Base-by-base conservation (phyloP, 1,284 basidiomycete genomes). In the Bondarzewia mesenterica region DNA sequence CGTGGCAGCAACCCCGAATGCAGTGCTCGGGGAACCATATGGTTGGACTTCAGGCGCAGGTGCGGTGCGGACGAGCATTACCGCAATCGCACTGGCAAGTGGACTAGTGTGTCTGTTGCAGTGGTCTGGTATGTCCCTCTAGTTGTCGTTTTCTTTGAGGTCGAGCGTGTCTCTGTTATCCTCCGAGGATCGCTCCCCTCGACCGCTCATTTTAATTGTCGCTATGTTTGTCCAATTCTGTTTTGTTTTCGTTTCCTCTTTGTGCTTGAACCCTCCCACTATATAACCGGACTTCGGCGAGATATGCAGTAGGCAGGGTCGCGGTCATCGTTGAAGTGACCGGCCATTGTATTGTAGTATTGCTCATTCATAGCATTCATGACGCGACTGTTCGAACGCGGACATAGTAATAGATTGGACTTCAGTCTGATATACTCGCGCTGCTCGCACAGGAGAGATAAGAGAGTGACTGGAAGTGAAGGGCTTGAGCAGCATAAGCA, bases 21-120 rank as follows among this genome's bases (percentile, higher is more conserved):
- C 67, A 36, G 61, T 61, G n/a, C 63, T 71, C 20, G 69, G 69
- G 16, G 50, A 54, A 39, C 67, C 67, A 7, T 59, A 63, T 7
- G 67, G 67, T 15, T 63, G 56, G 54, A 48, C 26, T 7, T 54
- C 52, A 8, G 25, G 29, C 20, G 29, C 44, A 14, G 29, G n/a
- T 27, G 14, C 21, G 18, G 22, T n/a, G 1, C 21, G 14, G 32
- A 32, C 29, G n/a, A 45, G n/a, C 29, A 10, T 32, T 7, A n/a
- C 5, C 29, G n/a, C 29, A 10, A 20, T 29, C 23, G 12, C 25
- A n/a, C 14, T 27, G 7, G 26, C 26, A 8, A n/a, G 42, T 26
- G n/a, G 18, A 41, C 39, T 10, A 20, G n/a, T 43, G 23, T 29
- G 42, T 32, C 42, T 25, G 25, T n/a, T 25, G 42, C 42, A 18